Conservation (phyloP, 129 eudicot species). For the Pseudognaphalium luteoalbum region DNA sequence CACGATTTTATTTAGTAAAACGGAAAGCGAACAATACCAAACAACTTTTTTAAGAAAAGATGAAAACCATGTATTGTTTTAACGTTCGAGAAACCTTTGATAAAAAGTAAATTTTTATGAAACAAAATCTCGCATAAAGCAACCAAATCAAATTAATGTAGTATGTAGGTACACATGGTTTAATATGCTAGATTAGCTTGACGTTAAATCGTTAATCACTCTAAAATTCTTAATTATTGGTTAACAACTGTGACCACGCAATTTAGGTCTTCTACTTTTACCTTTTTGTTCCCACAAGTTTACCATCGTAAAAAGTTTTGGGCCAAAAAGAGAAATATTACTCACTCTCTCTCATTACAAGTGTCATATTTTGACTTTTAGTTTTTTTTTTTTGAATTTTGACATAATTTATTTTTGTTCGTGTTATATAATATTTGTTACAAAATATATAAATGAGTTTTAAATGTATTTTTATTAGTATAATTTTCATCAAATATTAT, state of each 20-base stretch:
- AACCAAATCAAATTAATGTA: not conserved
- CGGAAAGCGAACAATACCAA: not conserved
- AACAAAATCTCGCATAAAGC: not conserved
- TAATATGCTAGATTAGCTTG: not conserved
- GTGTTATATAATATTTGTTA: too few species aligned
- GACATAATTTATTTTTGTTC: too few species aligned
- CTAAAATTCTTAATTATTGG: not conserved
- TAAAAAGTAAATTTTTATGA: not conserved
- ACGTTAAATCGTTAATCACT: not conserved
- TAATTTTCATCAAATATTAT: too few species aligned
- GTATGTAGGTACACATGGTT: not conserved
- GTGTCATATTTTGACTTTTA: too few species aligned
- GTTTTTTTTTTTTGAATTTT: too few species aligned
- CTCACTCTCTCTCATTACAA: too few species aligned
- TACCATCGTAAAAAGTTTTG: not conserved
- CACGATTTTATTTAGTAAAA: not conserved
- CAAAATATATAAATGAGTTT: too few species aligned
- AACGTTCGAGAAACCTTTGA: not conserved
- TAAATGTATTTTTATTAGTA: too few species aligned
- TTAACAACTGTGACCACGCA: conserved; percentile 7
- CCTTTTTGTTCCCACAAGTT: not conserved
- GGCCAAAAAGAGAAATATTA: not conserved
- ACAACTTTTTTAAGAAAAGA: not conserved
- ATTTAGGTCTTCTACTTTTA: not conserved
- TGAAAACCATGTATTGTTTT: not conserved